A percentile compares a stretch with the other conserved stretches of the same genome.
phyloP scores from a whole-genome alignment of 2,329 filamentous ascomycete genomes.

The Cercospora nicotianae region DNA sequence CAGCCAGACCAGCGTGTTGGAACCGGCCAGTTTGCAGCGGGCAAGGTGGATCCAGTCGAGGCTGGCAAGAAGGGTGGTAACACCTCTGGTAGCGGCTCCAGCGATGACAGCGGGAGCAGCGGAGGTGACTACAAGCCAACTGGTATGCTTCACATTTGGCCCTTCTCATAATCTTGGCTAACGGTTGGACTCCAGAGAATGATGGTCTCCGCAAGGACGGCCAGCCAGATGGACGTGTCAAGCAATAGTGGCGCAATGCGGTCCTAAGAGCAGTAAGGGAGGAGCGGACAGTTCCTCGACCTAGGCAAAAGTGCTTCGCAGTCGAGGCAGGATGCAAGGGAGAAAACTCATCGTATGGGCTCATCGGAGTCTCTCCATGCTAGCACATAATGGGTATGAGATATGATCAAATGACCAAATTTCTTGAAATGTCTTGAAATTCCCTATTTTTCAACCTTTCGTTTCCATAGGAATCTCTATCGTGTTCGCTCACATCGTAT shows the following conservation, averaged over 20 bases:
- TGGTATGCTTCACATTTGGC: slow-evolving; percentile 22
- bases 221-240: slow-evolving; percentile 36
- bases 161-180: background rate
- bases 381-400: background rate
- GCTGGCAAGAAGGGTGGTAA: slow-evolving; percentile 45
- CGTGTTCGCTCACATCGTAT: background rate
- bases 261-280: background rate
- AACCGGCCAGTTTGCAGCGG: slow-evolving; percentile 37
- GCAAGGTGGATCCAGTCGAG: slow-evolving; percentile 31
- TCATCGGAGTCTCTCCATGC: background rate
- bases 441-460: too few species aligned
- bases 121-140: slow-evolving; percentile 40
- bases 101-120: slow-evolving; percentile 6
- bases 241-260: background rate
- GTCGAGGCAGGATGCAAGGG: slow-evolving; percentile 17
- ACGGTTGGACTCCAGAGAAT: slow-evolving; percentile 39
- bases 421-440: background rate
- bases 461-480: background rate
- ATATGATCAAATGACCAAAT: background rate
- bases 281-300: background rate
- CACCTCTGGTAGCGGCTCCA: slow-evolving; percentile 23
- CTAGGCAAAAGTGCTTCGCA: background rate
- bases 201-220: slow-evolving; percentile 47
- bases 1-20: slow-evolving; percentile 45
- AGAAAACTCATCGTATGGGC: slow-evolving; percentile 18